These are phyloP conservation scores for Spinellus fusiger DNA, from an alignment of 192 early-diverging fungal species.

Conservation along the genomic window DNA sequence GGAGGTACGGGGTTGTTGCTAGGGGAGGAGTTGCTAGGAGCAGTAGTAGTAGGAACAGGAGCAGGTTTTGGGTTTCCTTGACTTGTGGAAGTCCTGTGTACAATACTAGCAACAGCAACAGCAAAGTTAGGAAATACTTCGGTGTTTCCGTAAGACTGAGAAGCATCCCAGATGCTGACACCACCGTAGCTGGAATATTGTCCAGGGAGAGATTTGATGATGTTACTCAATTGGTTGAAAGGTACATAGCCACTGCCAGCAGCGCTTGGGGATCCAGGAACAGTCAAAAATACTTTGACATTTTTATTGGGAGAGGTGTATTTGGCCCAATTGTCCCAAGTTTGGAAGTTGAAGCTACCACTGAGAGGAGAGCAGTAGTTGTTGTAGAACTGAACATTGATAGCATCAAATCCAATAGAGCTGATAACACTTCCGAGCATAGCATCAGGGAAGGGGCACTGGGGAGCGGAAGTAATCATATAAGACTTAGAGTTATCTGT, in stretches of 20 bases:
- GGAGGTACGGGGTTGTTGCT: background rate
- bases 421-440: slow-evolving; percentile 54
- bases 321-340: slow-evolving; percentile 66
- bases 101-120: slow-evolving; percentile 7
- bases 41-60: background rate
- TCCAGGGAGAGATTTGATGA: slow-evolving; percentile 41
- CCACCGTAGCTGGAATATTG: slow-evolving; percentile 60
- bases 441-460: slow-evolving; percentile 74
- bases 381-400: slow-evolving; percentile 80
- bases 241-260: slow-evolving; percentile 55
- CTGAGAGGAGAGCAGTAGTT: slow-evolving; percentile 60
- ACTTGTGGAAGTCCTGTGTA: slow-evolving; percentile 4
- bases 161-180: slow-evolving; percentile 72
- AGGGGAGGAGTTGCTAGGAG: background rate
- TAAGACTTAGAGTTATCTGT: slow-evolving; percentile 40
- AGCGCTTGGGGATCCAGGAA: slow-evolving; percentile 59
- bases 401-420: slow-evolving; percentile 56
- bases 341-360: slow-evolving; percentile 63
- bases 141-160: slow-evolving; percentile 53
- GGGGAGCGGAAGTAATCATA: slow-evolving; percentile 66
- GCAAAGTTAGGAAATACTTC: slow-evolving; percentile 28
- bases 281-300: slow-evolving; percentile 58
- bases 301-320: slow-evolving; percentile 53
- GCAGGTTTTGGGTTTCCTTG: background rate
- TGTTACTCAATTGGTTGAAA: slow-evolving; percentile 37